Percentiles rank a stretch among this genome's conserved stretches.
These are phyloP conservation scores for Metschnikowia cerradonensis DNA, from an alignment of 805 yeast species.

Conservation along the genomic window DNA sequence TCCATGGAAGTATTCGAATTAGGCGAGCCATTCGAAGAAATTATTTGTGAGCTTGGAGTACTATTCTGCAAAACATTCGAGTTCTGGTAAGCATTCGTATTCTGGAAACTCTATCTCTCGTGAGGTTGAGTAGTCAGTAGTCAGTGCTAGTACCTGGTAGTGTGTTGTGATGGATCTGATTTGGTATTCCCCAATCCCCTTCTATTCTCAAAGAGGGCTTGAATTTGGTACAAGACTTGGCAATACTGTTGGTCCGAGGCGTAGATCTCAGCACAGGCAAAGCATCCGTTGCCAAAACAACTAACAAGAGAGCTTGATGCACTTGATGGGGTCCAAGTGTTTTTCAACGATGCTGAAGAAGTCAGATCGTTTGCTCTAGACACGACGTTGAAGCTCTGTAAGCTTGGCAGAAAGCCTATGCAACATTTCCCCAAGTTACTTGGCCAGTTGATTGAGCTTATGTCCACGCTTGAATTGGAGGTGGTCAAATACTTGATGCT, in stretches of 20 bases:
- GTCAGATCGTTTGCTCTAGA: slow-evolving; percentile 71
- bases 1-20: too few relatives aligned
- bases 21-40: too few relatives aligned
- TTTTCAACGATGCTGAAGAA: slow-evolving; percentile 83
- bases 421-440: slow-evolving; percentile 65
- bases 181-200: too few relatives aligned
- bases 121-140: too few relatives aligned
- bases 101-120: too few relatives aligned
- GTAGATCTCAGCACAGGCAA: slow-evolving; percentile 47
- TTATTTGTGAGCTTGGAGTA: too few relatives aligned
- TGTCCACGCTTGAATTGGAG: slow-evolving; percentile 91
- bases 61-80: too few relatives aligned
- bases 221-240: slow-evolving; percentile 60
- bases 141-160: too few relatives aligned
- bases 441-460: slow-evolving; percentile 61
- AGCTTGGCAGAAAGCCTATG: slow-evolving; percentile 55
- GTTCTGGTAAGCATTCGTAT: too few relatives aligned
- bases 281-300: slow-evolving; percentile 35
- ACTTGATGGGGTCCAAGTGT: slow-evolving; percentile 78
- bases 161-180: too few relatives aligned
- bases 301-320: slow-evolving; percentile 54
- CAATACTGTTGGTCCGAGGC: slow-evolving; percentile 56
- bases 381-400: slow-evolving; percentile 65
- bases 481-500: slow-evolving; percentile 77
- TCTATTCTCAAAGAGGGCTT: slow-evolving; percentile 54